Evolutionary conservation across 2,329 filamentous ascomycete genomes (phyloP), one percentile per base, ranked within the genome.

Genomic region (Hypomyces rosellus): DNA sequence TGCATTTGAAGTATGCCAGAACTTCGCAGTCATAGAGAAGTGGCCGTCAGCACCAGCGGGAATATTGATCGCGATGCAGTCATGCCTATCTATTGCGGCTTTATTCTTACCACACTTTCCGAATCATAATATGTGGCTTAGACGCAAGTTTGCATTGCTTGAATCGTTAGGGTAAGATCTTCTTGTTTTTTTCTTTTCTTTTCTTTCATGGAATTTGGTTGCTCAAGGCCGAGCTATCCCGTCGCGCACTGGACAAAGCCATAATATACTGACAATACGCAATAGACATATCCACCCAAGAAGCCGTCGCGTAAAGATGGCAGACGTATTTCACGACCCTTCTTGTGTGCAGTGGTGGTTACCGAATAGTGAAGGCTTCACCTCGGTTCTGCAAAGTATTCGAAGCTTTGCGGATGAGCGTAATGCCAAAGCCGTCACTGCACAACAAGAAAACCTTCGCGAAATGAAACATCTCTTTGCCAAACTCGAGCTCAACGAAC

Each of bases 271-370:
- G 9, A 39, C 44, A 34, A 15, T 30, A 8, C 30, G 20, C 13
- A 7, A 13, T 55, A 96, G 92, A 37, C 96, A 95, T 64, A 86
- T 96, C 20, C 91, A 89, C 58, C 86, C 91, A 1, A 74, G 81
- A 30, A 80, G 81, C 12, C 84, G 92, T 59, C 85, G 92, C 51
- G 75, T 72, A 33, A 84, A 85, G 57, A 86, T 97, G 78, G 82
- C 87, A 33, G 78, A 86, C 43, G 67, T 89, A 20, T 96, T 93
- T 76, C 74, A 79, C 53, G 80, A 88, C 40, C 77, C 81, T 13
- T 82, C 84, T 16, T 82, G 90, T 48, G 80, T 81, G 41, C 77
- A 85, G 51, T 96, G 90, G 89, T 99, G 93, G 93, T 78, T 96
- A 3, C 88, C 90, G 2, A 80, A 93, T 64, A 81, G 89, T 55